Base-by-base conservation (phyloP, 495 filamentous ascomycete genomes). In the Immersiella caudata region DNA sequence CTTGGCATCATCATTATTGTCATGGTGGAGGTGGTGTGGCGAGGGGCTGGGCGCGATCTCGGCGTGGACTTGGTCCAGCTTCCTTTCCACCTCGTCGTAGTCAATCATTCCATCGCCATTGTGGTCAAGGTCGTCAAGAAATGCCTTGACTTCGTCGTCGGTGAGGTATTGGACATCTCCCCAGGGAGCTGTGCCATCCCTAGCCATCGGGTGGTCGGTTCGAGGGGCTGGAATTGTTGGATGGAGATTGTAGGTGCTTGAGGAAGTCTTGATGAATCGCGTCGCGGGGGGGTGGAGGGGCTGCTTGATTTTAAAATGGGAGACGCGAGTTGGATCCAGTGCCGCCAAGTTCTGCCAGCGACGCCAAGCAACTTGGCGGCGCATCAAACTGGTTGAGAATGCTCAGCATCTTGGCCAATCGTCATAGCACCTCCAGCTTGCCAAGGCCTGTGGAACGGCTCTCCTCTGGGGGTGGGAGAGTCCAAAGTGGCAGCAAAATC, bases 101-200 rank as follows among this genome's bases (percentile, higher is more conserved):
- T 75, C 73, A 51, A 81, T 75, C 49, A 67, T 49, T 21, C 76
- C 79, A 60, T 79, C 70, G 58, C 71, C 74, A 65, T 81, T 70
- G 58, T 70, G 71, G 66, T 81, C 78, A 11, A 81, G 68, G 64
- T 78, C 74, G 66, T 80, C 70, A 67, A 78, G 62, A 68, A 81
- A 80, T 6, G 63, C 33, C 0, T 54, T 29, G 59, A 70, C 67
- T 36, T 70, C 68, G 6, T 60, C 54, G 26, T 67, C 60, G 12
- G 64, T 67, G 21, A 70, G 60, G 64, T 67, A 73, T 22, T 71
- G 69, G 52, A 64, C 65, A 22, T 75, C 59, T 18, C 22, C 59
- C 59, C 59, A 62, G 16, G 59, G 59, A 9, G 59, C 20, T 18
- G 59, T 62, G 33, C 59, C 59, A 29, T 62, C 59, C 27, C 22